phyloP scores from a whole-genome alignment of 1,139 yeast genomes.

The Casaregolazyma lundiana region DNA sequence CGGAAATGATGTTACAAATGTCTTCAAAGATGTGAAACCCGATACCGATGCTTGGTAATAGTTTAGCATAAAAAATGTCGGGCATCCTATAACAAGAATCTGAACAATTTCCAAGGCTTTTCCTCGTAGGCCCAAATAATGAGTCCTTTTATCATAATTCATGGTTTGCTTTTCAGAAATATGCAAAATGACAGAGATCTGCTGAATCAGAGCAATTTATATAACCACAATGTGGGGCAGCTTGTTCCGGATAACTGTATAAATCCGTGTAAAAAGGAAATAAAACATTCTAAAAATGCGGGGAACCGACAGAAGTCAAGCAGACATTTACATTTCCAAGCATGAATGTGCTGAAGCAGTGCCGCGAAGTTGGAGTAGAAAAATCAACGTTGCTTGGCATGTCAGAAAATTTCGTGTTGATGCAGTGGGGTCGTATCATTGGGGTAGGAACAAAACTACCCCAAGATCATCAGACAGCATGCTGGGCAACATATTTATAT shows the following conservation, averaged over 20 bases:
- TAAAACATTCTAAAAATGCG: neutral
- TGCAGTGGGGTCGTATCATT: neutral
- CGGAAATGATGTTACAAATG: slow-evolving; percentile 40
- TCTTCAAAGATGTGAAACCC: slow-evolving; percentile 37
- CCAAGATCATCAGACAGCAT: neutral
- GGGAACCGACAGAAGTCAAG: neutral
- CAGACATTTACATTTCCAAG: neutral
- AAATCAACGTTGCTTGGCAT: neutral
- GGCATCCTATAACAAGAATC: neutral
- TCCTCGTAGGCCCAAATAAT: neutral
- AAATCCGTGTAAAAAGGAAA: too few relatives aligned
- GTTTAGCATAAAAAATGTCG: neutral
- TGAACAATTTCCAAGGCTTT: neutral
- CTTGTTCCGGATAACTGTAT: too few relatives aligned
- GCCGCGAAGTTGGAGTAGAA: neutral
- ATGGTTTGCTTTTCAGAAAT: neutral
- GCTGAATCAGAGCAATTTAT: neutral
- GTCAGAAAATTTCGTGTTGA: too few relatives aligned
- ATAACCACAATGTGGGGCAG: neutral
- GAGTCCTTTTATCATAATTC: neutral
- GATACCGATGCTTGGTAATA: neutral
- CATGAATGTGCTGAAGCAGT: neutral
- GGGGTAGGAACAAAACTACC: neutral
- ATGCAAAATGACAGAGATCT: neutral
- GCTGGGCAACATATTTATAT: neutral